Evolutionary conservation across 2,329 filamentous ascomycete genomes (phyloP).

Genomic region (Coleophoma eucalyptorum): DNA sequence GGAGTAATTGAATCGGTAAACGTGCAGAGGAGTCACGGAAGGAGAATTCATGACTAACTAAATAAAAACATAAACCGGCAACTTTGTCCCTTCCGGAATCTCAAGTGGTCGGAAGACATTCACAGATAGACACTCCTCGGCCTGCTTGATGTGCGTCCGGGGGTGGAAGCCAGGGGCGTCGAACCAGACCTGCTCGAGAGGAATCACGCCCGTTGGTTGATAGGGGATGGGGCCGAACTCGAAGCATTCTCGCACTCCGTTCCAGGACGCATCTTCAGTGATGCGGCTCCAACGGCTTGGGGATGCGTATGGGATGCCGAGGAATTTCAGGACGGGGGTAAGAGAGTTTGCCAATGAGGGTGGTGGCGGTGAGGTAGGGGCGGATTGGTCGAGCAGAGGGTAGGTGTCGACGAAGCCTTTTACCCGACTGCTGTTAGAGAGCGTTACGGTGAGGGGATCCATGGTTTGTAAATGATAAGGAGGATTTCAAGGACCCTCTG

Average conservation of each 20-base stretch:
- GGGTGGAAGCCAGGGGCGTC: not conserved
- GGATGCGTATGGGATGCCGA: constrained; percentile 1
- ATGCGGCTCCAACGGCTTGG: constrained; percentile 17
- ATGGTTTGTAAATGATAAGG: too few species aligned
- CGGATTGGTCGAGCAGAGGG: too few species aligned
- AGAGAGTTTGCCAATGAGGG: too few species aligned
- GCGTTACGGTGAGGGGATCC: too few species aligned
- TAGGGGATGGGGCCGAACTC: not conserved
- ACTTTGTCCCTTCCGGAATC: not conserved
- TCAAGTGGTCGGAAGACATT: not conserved
- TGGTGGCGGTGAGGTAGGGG: too few species aligned
- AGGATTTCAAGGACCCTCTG: too few species aligned
- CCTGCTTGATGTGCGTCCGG: not conserved
- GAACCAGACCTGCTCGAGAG: not conserved
- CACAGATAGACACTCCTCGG: not conserved
- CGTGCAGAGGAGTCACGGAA: not conserved
- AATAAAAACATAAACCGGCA: not conserved
- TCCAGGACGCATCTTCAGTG: constrained; percentile 13
- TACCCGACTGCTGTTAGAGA: too few species aligned
- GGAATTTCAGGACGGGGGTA: not conserved
- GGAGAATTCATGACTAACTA: not conserved
- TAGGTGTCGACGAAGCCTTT: too few species aligned
- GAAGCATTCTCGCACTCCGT: not conserved
- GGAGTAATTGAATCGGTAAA: too few species aligned
- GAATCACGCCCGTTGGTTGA: not conserved